Percentiles rank a stretch among this genome's conserved stretches.
phyloP scores from a whole-genome alignment of 192 early-diverging fungal genomes.

The Coemansia javaensis region DNA sequence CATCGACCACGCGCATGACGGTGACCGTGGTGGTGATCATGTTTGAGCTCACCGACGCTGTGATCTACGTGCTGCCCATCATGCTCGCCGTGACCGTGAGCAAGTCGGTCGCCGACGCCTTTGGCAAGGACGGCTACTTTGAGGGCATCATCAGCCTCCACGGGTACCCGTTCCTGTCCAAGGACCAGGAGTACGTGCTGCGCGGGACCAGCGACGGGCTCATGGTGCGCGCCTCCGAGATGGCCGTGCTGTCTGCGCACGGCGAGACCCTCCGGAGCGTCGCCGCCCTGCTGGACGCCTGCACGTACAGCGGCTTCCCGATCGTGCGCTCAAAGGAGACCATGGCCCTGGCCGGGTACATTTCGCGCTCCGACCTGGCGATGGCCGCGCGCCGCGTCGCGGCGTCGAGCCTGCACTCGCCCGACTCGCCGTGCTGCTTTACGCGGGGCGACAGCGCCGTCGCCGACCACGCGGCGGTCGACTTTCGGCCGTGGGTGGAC shows the following conservation, averaged over 20 bases:
- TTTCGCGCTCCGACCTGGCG: slow-evolving; percentile 56
- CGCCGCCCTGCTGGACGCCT: slow-evolving; percentile 34
- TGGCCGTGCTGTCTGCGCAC: slow-evolving; percentile 50
- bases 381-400: slow-evolving; percentile 26
- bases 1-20: slow-evolving; percentile 87
- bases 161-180: slow-evolving; percentile 64
- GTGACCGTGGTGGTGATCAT: slow-evolving; percentile 94
- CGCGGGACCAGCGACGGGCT: slow-evolving; percentile 56
- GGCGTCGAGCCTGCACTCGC: slow-evolving; percentile 16
- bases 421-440: slow-evolving; percentile 31
- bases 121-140: slow-evolving; percentile 53
- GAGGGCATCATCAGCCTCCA: slow-evolving; percentile 55
- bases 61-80: slow-evolving; percentile 91
- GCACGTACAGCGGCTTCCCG: slow-evolving; percentile 68
- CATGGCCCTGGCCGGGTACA: slow-evolving; percentile 66
- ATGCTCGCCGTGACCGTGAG: slow-evolving; percentile 68
- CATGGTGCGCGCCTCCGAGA: slow-evolving; percentile 59
- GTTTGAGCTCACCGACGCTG: slow-evolving; percentile 97
- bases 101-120: slow-evolving; percentile 50
- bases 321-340: slow-evolving; percentile 57
- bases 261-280: slow-evolving; percentile 52
- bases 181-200: slow-evolving; percentile 55
- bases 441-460: background rate
- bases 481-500: slow-evolving; percentile 68
- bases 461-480: slow-evolving; percentile 15